These are phyloP conservation scores for peach (Prunus persica) DNA, from an alignment of 306 rosid genomes.

Conservation along the genomic window Prunus_persica_NCBIv2 NC_034011.1:25825501-25826000, in stretches of 20 bases:
- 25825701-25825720: neutral
- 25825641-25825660: too few relatives aligned
- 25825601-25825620: too few relatives aligned
- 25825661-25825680: neutral
- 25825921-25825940: slow-evolving; percentile 1
- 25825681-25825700: neutral
- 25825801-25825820: too few relatives aligned
- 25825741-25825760: neutral
- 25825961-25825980: neutral
- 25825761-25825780: neutral
- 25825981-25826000: neutral
- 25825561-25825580: too few relatives aligned
- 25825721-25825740: neutral
- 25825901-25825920: neutral
- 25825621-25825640: too few relatives aligned
- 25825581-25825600: too few relatives aligned
- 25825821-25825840: too few relatives aligned
- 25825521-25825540: too few relatives aligned
- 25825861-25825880: neutral
- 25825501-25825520: too few relatives aligned
- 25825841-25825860: neutral
- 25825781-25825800: too few relatives aligned
- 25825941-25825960: slow-evolving; percentile 25
- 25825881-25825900: neutral
- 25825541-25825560: too few relatives aligned